These are phyloP conservation scores for Isatis tinctoria DNA, from an alignment of 345 rosid genomes.

Conservation along the genomic window DNA sequence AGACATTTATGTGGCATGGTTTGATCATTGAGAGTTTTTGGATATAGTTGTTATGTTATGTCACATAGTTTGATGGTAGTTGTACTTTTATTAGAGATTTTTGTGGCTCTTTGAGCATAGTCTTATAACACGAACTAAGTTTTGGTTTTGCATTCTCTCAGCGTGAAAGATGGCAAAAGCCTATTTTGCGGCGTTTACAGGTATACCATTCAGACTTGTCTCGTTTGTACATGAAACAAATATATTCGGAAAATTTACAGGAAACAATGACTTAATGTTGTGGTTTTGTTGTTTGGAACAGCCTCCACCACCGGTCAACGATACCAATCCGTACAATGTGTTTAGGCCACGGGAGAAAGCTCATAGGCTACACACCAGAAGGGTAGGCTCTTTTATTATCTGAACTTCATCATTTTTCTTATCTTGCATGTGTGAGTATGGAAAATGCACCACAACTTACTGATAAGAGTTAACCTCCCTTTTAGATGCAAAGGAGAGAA, in stretches of 20 bases:
- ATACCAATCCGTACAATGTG: conserved; percentile 89
- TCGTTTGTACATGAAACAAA: neutral
- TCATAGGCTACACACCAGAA: conserved; percentile 90
- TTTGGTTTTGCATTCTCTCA: conserved; percentile 27
- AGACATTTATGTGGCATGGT: neutral
- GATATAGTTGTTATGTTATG: neutral
- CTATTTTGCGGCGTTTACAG: conserved; percentile 90
- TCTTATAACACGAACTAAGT: neutral
- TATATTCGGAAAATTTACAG: neutral
- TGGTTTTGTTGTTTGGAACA: conserved; percentile 34
- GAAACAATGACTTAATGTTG: neutral
- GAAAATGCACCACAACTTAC: neutral
- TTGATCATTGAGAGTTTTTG: neutral
- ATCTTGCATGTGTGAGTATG: neutral
- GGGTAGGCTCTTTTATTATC: conserved; percentile 44
- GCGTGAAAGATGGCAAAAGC: conserved; percentile 98
- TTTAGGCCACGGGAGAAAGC: conserved; percentile 95
- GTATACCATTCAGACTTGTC: conserved; percentile 36
- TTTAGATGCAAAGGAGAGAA: conserved; percentile 96
- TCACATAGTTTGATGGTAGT: neutral
- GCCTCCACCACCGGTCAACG: conserved; percentile 98
- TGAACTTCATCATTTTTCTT: neutral
- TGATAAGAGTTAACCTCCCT: conserved; percentile 3
- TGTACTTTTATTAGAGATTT: neutral
- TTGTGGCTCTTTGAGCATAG: neutral